Evolutionary conservation across 331 rosid species (phyloP).

Genomic region (Quercus lobata): DNA sequence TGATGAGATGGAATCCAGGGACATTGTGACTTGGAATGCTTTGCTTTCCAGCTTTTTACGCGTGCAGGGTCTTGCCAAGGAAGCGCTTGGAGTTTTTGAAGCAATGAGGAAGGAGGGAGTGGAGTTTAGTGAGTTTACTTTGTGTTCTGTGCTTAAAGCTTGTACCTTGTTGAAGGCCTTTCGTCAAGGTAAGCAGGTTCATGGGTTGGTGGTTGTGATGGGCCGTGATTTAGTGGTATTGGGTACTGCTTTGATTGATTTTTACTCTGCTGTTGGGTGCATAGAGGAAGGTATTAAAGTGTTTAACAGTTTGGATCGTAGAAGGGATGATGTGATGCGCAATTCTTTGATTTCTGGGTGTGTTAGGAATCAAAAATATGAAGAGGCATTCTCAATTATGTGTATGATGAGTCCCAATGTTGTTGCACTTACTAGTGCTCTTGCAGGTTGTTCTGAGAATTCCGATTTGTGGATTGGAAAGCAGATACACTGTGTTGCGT

Average conservation of each 20-base stretch:
- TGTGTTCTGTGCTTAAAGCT: constrained; percentile 61
- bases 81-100: constrained; percentile 39
- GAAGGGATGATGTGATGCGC: constrained; percentile 41
- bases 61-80: constrained; percentile 30
- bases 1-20: constrained; percentile 49
- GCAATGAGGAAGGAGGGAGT: constrained; percentile 48
- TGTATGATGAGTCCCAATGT: constrained; percentile 48
- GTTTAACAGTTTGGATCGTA: constrained; percentile 33
- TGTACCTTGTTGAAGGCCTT: constrained; percentile 51
- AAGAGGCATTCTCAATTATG: constrained; percentile 43
- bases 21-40: constrained; percentile 59
- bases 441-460: constrained; percentile 61
- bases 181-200: constrained; percentile 57
- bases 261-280: constrained; percentile 45
- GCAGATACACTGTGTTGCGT: constrained; percentile 56
- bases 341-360: constrained; percentile 63
- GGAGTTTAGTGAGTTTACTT: constrained; percentile 46
- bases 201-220: constrained; percentile 54
- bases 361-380: constrained; percentile 32
- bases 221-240: constrained; percentile 58
- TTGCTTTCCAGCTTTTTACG: constrained; percentile 39
- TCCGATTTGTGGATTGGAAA: constrained; percentile 49
- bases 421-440: constrained; percentile 52
- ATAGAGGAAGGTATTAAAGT: constrained; percentile 47
- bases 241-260: constrained; percentile 63